Evolutionary conservation across 495 filamentous ascomycete genomes (phyloP).

Genomic region (Achaetomiella virescens): DNA sequence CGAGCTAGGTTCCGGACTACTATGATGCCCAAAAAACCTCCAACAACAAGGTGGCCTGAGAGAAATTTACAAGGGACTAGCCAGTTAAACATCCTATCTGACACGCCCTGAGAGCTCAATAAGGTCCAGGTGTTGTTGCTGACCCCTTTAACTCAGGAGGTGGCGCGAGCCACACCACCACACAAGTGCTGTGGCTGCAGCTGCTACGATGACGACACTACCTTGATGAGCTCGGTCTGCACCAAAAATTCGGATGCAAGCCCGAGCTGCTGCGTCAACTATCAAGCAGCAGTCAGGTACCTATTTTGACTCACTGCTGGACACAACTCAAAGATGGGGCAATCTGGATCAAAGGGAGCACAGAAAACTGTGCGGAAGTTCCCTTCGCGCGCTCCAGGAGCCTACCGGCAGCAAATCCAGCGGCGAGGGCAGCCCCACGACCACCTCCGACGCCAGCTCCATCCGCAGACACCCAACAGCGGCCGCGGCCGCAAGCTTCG

Average conservation of each 20-base stretch:
- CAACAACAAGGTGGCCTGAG: too few relatives aligned
- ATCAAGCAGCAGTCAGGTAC: neutral
- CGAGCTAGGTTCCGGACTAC: too few relatives aligned
- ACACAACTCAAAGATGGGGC: constrained; percentile 21
- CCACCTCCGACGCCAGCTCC: constrained; percentile 16
- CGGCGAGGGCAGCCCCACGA: neutral
- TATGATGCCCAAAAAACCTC: too few relatives aligned
- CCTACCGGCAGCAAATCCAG: constrained; percentile 14
- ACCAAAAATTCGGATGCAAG: neutral
- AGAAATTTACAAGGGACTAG: too few relatives aligned
- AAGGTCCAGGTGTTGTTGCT: too few relatives aligned
- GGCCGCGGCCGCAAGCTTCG: constrained; percentile 22
- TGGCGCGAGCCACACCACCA: neutral
- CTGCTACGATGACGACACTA: constrained; percentile 4
- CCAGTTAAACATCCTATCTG: too few relatives aligned
- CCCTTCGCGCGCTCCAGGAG: constrained; percentile 34
- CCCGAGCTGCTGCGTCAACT: neutral
- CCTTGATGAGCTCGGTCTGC: neutral
- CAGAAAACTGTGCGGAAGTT: constrained; percentile 37
- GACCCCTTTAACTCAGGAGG: neutral
- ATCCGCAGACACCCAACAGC: constrained; percentile 13
- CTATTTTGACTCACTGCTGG: neutral
- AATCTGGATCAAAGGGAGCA: constrained; percentile 28
- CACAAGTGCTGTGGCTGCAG: neutral
- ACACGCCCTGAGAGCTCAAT: too few relatives aligned